Conservation (phyloP, 192 early-diverging fungal genomes). For the Podila epicladia region DNA sequence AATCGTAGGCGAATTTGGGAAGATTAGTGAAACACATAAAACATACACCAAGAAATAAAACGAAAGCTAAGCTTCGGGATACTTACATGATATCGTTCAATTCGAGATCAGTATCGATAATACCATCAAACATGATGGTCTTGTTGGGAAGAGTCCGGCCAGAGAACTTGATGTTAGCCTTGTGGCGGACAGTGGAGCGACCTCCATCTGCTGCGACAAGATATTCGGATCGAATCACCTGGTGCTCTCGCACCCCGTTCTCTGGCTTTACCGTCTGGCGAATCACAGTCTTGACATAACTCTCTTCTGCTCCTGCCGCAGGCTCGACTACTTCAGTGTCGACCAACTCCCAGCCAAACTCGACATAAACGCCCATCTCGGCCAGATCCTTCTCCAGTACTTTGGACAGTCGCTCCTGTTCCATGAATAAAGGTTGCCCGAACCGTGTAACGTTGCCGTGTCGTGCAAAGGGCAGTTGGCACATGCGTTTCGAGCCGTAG, state of each 20-base stretch:
- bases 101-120: too few species aligned
- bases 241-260: constrained; percentile 3
- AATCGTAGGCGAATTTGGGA: too few species aligned
- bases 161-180: constrained; percentile 6
- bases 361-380: constrained; percentile 26
- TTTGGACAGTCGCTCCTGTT: constrained; percentile 12
- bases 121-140: too few species aligned
- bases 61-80: not conserved
- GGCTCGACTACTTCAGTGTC: constrained; percentile 31
- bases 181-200: constrained; percentile 16
- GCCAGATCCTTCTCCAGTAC: constrained; percentile 15
- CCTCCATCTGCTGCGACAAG: constrained; percentile 24
- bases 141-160: constrained; percentile 8
- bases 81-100: constrained; percentile 21
- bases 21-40: too few species aligned
- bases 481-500: not conserved
- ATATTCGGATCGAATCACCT: constrained; percentile 16
- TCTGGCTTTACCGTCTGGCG: constrained; percentile 6
- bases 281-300: constrained; percentile 6
- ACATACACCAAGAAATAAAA: not conserved
- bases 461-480: not conserved
- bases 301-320: not conserved
- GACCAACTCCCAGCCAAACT: constrained; percentile 40
- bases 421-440: constrained; percentile 6
- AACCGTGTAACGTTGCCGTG: constrained; percentile 8